Evolutionary conservation across 2,329 filamentous ascomycete species (phyloP), one percentile per base, ranked within the genome.

Genomic region (Xylaria sp.): DNA sequence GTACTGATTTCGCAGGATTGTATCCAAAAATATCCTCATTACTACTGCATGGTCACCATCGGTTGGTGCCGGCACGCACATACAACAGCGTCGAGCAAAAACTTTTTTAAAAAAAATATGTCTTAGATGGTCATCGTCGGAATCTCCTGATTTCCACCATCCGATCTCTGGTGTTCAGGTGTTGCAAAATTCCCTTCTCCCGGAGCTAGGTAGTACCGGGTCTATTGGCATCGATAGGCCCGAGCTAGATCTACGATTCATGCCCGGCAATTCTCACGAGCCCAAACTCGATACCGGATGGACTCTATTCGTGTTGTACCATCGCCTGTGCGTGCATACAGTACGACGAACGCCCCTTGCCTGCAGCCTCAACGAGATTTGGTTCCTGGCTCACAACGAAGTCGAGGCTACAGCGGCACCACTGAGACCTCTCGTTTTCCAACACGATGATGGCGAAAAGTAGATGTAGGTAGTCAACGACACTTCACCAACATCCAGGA

Each of bases 31-130:
- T 60, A 57, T 44, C 49, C 17, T 41, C 46, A 39, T 60, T 49
- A 34, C 51, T 39, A 49, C 50, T 52, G 52, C 51, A 60, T 50
- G 52, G 48, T 58, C 58, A 55, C 58, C 47, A 55, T 55, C 55
- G 56, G 42, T 53, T 56, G 44, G 56, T 55, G 53, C 55, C 54
- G 57, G 46, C 52, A 43, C 24, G 51, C 44, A 49, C 45, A 44
- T 40, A 42, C 19, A 24, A 34, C 8, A 13, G 16, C 29, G 29
- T 7, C 16, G 9, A 5, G 9, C 29, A 13, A 34, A 34, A 7
- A 13, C 9, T 34, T n/a, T n/a, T n/a, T n/a, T n/a, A n/a, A n/a
- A n/a, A 34, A 13, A 34, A 34, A 34, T 13, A 34, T 34, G 29
- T 34, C 29, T 13, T 3, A 7, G 29, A 7, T 34, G 29, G 29